phyloP scores from a whole-genome alignment of 2,329 filamentous ascomycete genomes.

The Fusarium nurragi region DNA sequence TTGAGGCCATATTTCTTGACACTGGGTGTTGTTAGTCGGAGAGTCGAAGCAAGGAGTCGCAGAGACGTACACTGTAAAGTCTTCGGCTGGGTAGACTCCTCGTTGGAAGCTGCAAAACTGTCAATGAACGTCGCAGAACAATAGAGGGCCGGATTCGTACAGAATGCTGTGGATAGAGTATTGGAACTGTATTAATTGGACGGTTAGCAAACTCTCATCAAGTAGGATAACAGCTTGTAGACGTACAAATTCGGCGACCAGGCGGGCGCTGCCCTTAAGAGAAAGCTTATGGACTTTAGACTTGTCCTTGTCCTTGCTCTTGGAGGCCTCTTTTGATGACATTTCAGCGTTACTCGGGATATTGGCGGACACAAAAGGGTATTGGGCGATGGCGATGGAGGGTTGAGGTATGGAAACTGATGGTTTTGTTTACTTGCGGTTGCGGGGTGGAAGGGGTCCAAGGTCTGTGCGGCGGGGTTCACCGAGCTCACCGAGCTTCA shows the following conservation, averaged over 20 bases:
- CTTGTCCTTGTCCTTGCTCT: constrained; percentile 66
- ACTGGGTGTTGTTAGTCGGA: constrained; percentile 34
- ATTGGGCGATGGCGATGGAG: neutral
- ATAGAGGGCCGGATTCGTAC: constrained; percentile 54
- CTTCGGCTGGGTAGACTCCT: constrained; percentile 88
- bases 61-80: constrained; percentile 83
- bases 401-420: constrained; percentile 1
- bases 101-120: constrained; percentile 75
- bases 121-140: neutral
- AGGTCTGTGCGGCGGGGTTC: constrained; percentile 43
- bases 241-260: constrained; percentile 94
- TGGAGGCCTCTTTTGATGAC: constrained; percentile 47
- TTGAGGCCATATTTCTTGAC: constrained; percentile 99
- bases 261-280: constrained; percentile 82
- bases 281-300: constrained; percentile 96
- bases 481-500: constrained; percentile 38
- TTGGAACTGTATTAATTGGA: constrained; percentile 72
- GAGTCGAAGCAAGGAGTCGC: neutral
- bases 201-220: constrained; percentile 28
- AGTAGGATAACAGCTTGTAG: constrained; percentile 43
- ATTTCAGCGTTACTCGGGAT: constrained; percentile 27
- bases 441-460: constrained; percentile 39
- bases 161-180: constrained; percentile 98
- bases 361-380: neutral
- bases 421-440: constrained; percentile 45